Base-by-base conservation (phyloP, 306 rosid species). In the Acacia melanoxylon region DNA sequence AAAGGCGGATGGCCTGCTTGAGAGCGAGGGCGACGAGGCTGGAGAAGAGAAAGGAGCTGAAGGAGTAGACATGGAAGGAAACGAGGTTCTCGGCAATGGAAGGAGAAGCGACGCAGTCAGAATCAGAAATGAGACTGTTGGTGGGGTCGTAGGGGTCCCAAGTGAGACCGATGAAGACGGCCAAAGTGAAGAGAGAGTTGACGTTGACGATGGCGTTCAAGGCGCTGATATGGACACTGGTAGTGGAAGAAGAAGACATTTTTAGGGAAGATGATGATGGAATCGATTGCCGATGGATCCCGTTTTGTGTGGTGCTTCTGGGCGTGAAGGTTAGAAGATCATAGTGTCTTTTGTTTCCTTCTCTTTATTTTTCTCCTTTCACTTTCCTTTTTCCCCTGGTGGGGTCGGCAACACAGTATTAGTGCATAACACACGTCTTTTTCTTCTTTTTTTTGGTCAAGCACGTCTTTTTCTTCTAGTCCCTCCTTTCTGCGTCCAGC, bases 21-120 rank as follows among this genome's bases (percentile, higher is more conserved):
- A 95, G 93, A 0, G 89, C 95, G 35, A 93, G 79, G 19, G 99
- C 99, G 73, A 95, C 31, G 58, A 95, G 95, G 89, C 98, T 95
- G 70, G 98, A 95, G 92, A 95, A 93, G 88, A 95, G 98, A 88
- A 95, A 95, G 80, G 92, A 95, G 88, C 97, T 92, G 94, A 95
- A 95, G 51, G 99, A 92, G 94, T 89, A 95, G 54, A 93, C 98
- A 35, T 95, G 99, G 88, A 93, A 95, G 78, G 98, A 59, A 5
- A 95, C 87, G 37, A 95, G 92, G 67, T 93, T 90, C 70, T 92
- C 89, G 49, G 92, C 97, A 25, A 93, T 84, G 52, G 89, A 54
- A 52, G 91, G 68, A 37, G 87, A 81, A 16, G 98, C 89, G 6
- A n/a, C 17, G 79, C 99, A 95, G n/a, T 65, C 1, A 0, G 82